These are phyloP conservation scores for Boletus sp. DNA, from an alignment of 1,284 basidiomycete species.

Conservation along the genomic window DNA sequence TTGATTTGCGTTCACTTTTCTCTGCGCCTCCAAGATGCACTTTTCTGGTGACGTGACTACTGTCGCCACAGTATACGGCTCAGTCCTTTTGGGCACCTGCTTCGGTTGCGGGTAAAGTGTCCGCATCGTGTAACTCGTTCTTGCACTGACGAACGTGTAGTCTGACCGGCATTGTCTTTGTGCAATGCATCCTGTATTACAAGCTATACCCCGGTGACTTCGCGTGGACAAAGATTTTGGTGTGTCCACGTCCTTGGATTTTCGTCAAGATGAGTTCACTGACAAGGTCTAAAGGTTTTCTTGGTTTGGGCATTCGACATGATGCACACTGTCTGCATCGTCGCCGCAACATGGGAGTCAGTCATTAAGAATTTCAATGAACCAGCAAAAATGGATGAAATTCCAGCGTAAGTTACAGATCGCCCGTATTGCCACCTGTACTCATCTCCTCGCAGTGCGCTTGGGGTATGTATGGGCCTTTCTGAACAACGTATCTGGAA, in stretches of 20 bases:
- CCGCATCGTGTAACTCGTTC: no score
- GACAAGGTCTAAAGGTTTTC: conserved; percentile 24
- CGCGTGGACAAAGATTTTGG: conserved; percentile 36
- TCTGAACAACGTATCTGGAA: not conserved
- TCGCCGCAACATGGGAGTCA: conserved; percentile 28
- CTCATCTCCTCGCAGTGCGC: conserved; percentile 17
- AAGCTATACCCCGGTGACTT: conserved; percentile 41
- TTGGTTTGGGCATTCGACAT: conserved; percentile 30
- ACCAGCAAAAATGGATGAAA: conserved; percentile 27
- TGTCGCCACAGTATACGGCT: conserved; percentile 30
- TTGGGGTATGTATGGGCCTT: conserved; percentile 21
- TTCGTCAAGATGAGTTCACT: conserved; percentile 7
- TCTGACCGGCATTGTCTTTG: conserved; percentile 45
- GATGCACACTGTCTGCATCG: conserved; percentile 30
- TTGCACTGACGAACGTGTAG: conserved; percentile 27
- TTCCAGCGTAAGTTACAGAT: conserved; percentile 25
- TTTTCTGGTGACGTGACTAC: conserved; percentile 32
- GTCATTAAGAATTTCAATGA: conserved; percentile 28
- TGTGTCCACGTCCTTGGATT: conserved; percentile 23
- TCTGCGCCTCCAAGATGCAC: conserved; percentile 16
- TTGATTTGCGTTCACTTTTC: conserved; percentile 5
- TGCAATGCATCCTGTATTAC: conserved; percentile 43
- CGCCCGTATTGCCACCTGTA: not conserved
- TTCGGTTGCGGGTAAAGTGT: conserved; percentile 26
- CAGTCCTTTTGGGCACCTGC: conserved; percentile 31